Evolutionary conservation across 352 stramenopile species (phyloP).

Genomic region (Globisporangium nagaii): DNA sequence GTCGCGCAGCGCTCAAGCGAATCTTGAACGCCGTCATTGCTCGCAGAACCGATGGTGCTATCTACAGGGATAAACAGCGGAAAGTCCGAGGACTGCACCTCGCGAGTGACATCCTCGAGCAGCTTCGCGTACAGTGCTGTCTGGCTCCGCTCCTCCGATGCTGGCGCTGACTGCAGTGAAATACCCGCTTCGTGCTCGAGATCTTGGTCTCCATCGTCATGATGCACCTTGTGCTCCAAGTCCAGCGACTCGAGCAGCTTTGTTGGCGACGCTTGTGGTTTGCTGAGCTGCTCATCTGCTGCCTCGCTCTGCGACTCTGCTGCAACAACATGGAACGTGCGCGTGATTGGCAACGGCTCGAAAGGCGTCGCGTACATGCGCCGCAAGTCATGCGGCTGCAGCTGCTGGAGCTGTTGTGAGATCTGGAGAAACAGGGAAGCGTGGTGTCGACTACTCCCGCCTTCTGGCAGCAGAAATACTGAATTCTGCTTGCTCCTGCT

Average conservation of each 20-base stretch:
- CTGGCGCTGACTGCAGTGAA: slow-evolving; percentile 6
- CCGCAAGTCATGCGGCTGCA: slow-evolving; percentile 22
- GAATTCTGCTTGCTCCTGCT: background rate
- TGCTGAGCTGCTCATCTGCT: background rate
- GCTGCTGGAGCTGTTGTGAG: slow-evolving; percentile 7
- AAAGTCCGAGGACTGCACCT: slow-evolving; percentile 57
- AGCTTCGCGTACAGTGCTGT: slow-evolving; percentile 42
- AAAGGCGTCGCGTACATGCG: slow-evolving; percentile 25
- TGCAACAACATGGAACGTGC: slow-evolving; percentile 25
- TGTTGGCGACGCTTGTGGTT: background rate
- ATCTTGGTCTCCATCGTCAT: slow-evolving; percentile 8
- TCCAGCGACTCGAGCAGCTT: background rate
- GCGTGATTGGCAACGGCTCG: slow-evolving; percentile 27
- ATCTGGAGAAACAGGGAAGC: slow-evolving; percentile 14
- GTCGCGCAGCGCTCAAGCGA: too few species aligned
- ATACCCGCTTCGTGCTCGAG: slow-evolving; percentile 7
- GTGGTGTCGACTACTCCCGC: background rate
- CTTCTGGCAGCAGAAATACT: background rate
- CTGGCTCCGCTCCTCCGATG: slow-evolving; percentile 14
- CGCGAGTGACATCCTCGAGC: slow-evolving; percentile 33
- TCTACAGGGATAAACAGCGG: slow-evolving; percentile 40
- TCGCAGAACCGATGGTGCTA: too few species aligned
- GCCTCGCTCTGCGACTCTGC: background rate
- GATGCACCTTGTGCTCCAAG: background rate
- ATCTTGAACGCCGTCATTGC: background rate